These are phyloP conservation scores for Russula sp. DNA, from an alignment of 768 basidiomycete genomes.

Conservation along the genomic window DNA sequence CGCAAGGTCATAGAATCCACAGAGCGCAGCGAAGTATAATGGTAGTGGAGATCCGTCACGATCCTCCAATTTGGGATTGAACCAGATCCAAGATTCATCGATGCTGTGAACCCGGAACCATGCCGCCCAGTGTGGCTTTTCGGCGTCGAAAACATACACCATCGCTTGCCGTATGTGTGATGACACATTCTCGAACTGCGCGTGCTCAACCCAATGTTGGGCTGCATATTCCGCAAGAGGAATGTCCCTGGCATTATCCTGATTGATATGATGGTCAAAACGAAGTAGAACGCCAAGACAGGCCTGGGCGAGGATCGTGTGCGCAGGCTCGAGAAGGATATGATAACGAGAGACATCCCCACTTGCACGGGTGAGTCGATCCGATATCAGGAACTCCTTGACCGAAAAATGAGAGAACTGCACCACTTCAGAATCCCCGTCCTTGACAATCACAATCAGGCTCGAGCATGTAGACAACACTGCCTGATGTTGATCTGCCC, in stretches of 20 bases:
- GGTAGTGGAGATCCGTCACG: background rate
- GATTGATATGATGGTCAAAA: background rate
- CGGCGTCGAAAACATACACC: background rate
- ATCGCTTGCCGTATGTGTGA: background rate
- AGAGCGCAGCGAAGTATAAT: background rate
- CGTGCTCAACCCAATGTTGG: background rate
- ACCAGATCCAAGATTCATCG: background rate
- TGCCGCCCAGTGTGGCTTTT: slow-evolving; percentile 2
- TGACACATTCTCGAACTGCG: background rate
- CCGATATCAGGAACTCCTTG: slow-evolving; percentile 4
- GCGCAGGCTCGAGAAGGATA: background rate
- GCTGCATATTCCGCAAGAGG: too few relatives aligned
- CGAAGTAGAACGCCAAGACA: background rate
- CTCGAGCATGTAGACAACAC: slow-evolving; percentile 7
- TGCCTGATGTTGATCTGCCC: background rate
- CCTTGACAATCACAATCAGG: background rate
- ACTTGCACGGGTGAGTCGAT: background rate
- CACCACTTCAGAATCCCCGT: background rate
- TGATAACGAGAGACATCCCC: background rate
- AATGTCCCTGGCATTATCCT: too few relatives aligned
- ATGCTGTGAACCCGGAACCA: background rate
- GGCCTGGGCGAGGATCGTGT: slow-evolving; percentile 1
- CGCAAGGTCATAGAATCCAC: background rate
- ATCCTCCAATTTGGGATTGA: background rate
- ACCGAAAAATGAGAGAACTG: slow-evolving; percentile 11